A percentile compares a stretch with the other conserved stretches of the same genome.
Conservation (phyloP, 768 basidiomycete genomes). For the Lyophyllum decastes region DNA sequence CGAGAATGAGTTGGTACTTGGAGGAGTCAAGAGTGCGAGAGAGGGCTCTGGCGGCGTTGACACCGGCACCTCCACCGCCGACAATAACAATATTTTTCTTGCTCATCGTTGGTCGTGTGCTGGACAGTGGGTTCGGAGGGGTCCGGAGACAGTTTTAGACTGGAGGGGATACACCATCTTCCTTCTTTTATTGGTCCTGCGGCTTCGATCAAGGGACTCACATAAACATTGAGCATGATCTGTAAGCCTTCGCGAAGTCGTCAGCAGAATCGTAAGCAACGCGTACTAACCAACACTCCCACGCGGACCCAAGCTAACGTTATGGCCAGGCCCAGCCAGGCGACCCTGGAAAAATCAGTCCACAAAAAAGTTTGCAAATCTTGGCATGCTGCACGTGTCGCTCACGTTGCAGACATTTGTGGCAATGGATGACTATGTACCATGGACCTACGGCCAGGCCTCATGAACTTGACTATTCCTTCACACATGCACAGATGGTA, state of each 20-base stretch:
- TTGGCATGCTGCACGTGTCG: no score
- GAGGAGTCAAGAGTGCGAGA: constrained; percentile 48
- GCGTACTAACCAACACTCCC: no score
- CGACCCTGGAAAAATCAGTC: no score
- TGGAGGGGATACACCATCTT: not conserved
- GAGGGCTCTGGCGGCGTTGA: constrained; percentile 45
- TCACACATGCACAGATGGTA: not conserved
- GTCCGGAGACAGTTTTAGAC: not conserved
- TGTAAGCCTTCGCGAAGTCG: not conserved
- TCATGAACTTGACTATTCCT: no score
- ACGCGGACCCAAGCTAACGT: no score
- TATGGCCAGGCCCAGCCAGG: no score
- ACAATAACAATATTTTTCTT: constrained; percentile 40
- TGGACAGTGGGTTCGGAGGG: not conserved
- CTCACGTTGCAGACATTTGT: no score
- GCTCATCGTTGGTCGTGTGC: constrained; percentile 8
- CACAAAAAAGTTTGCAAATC: no score
- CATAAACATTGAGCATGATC: not conserved
- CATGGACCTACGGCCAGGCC: no score
- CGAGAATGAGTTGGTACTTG: constrained; percentile 53
- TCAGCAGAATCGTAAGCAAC: no score
- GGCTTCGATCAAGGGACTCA: constrained; percentile 2
- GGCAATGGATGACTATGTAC: no score
- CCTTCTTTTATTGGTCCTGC: constrained; percentile 3
- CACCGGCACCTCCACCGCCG: constrained; percentile 63